Conservation (phyloP, 2,329 filamentous ascomycete species). For the Colletotrichum chlorophyti region DNA sequence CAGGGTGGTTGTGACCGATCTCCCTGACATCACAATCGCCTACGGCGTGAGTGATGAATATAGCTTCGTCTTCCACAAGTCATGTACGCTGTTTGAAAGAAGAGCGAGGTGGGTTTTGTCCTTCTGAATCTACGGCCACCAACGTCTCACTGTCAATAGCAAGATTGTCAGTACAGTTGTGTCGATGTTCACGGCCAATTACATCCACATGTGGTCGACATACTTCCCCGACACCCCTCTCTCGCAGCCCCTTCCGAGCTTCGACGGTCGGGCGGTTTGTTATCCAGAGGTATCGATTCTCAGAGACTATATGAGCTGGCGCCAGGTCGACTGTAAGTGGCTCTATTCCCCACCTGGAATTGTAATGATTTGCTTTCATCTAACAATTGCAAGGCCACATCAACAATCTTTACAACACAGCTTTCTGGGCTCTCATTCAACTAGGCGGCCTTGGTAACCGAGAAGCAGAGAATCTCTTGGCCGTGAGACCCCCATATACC, state of each 20-base stretch:
- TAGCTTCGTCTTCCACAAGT: conserved; percentile 90
- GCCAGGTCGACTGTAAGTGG: conserved; percentile 90
- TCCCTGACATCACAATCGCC: conserved; percentile 85
- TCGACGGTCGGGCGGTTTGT: conserved; percentile 89
- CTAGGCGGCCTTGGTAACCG: conserved; percentile 76
- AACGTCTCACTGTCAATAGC: conserved; percentile 49
- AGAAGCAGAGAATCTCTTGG: conserved; percentile 81
- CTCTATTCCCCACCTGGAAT: neutral
- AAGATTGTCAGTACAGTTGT: conserved; percentile 92
- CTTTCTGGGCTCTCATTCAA: conserved; percentile 90
- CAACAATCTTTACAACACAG: conserved; percentile 98
- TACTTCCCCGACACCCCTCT: conserved; percentile 78
- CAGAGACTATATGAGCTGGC: conserved; percentile 95
- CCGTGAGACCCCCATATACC: conserved; percentile 54
- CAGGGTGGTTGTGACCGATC: conserved; percentile 79
- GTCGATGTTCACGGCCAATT: conserved; percentile 92
- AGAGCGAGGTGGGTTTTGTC: conserved; percentile 68
- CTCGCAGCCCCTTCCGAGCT: conserved; percentile 80
- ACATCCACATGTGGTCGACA: conserved; percentile 79
- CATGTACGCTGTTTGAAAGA: conserved; percentile 83
- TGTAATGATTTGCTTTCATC: neutral
- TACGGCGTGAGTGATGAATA: conserved; percentile 97
- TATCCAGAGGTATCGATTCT: conserved; percentile 86
- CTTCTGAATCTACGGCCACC: neutral
- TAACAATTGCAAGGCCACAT: conserved; percentile 75